A percentile compares a stretch with the other conserved stretches of the same genome.
Conservation (phyloP, 2,329 filamentous ascomycete genomes). For the Pseudocercospora musae region DNA sequence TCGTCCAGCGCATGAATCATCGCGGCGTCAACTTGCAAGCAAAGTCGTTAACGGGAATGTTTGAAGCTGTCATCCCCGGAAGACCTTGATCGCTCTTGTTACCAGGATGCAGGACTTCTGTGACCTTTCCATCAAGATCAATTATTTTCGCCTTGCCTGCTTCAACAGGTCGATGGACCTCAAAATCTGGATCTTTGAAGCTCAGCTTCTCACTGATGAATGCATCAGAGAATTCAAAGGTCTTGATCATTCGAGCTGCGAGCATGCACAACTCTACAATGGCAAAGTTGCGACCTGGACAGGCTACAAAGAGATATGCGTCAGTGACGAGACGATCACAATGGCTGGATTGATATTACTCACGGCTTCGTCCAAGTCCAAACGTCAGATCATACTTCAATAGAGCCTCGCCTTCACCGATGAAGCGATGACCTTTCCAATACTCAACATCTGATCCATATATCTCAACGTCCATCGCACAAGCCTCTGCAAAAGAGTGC, state of each 20-base stretch:
- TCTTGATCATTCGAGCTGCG: slow-evolving; percentile 6
- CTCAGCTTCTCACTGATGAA: not conserved
- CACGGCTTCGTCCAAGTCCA: slow-evolving; percentile 9
- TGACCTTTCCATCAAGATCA: slow-evolving; percentile 5
- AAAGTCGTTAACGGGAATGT: slow-evolving; percentile 5
- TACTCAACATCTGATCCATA: slow-evolving; percentile 5
- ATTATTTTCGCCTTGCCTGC: not conserved
- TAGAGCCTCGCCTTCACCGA: slow-evolving; percentile 6
- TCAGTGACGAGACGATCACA: not conserved
- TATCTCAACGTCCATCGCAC: slow-evolving; percentile 8
- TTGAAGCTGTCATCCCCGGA: slow-evolving; percentile 5
- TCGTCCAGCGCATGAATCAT: not conserved
- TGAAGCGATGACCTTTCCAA: slow-evolving; percentile 12
- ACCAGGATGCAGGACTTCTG: not conserved
- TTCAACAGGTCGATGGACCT: not conserved
- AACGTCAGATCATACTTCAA: slow-evolving; percentile 10
- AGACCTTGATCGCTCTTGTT: slow-evolving; percentile 4
- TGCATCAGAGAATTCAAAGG: slow-evolving; percentile 4
- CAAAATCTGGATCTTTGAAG: slow-evolving; percentile 4
- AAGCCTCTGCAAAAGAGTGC: slow-evolving; percentile 4
- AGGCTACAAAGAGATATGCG: not conserved
- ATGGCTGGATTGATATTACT: not conserved
- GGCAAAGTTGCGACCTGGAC: slow-evolving; percentile 11
- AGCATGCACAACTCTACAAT: slow-evolving; percentile 11
- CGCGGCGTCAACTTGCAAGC: slow-evolving; percentile 1